phyloP scores from a whole-genome alignment of 2,329 filamentous ascomycete genomes.

The Cladosporium sp. region DNA sequence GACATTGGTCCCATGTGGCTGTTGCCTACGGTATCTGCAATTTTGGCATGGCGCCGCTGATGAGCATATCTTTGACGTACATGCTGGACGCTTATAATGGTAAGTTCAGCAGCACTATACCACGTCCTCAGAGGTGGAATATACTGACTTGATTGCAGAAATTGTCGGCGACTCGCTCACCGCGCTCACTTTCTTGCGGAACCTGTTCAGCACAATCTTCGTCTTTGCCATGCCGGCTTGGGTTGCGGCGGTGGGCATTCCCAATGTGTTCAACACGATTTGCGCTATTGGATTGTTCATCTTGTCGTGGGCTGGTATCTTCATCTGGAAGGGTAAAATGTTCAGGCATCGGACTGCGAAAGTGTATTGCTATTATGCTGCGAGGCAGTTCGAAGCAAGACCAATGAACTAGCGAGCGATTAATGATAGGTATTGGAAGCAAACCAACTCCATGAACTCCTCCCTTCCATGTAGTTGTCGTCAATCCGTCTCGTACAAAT shows the following conservation, averaged over 20 bases:
- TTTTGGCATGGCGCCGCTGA: conserved; percentile 41
- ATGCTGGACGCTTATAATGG: conserved; percentile 44
- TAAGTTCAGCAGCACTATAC: conserved; percentile 26
- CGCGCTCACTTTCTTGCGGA: conserved; percentile 49
- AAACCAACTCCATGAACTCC: not conserved
- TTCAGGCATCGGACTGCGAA: conserved; percentile 38
- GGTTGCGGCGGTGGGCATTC: conserved; percentile 42
- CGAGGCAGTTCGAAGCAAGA: conserved; percentile 36
- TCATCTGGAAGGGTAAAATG: conserved; percentile 42
- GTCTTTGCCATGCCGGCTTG: conserved; percentile 52
- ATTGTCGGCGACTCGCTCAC: conserved; percentile 53
- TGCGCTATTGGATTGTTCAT: conserved; percentile 40
- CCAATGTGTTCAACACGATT: conserved; percentile 47
- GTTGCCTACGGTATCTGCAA: conserved; percentile 44
- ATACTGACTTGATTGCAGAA: conserved; percentile 33
- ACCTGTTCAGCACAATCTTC: conserved; percentile 47
- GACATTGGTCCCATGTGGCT: conserved; percentile 36
- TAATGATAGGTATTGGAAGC: not conserved
- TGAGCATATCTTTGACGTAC: conserved; percentile 44
- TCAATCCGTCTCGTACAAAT: not conserved
- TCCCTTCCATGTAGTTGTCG: not conserved
- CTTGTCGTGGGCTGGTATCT: conserved; percentile 32
- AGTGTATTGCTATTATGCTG: conserved; percentile 41
- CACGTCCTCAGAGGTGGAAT: not conserved
- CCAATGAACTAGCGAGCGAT: conserved; percentile 25